These are phyloP conservation scores for Aspergillus hiratsukae DNA, from an alignment of 2,329 filamentous ascomycete genomes.

Conservation along the genomic window DNA sequence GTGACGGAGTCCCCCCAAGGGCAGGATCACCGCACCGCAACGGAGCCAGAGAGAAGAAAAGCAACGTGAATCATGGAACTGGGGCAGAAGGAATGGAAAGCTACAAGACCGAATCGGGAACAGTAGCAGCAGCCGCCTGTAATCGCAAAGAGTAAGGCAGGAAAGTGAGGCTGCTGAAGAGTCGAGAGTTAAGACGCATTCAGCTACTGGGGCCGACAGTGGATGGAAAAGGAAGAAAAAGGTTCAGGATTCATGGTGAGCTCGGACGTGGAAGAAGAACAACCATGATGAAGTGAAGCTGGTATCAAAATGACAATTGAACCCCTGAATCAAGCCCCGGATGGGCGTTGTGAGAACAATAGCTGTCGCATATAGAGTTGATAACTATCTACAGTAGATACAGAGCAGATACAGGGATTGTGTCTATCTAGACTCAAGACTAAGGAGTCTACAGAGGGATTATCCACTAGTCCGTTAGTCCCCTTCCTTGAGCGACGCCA, in stretches of 20 bases:
- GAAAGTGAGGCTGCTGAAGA: conserved; percentile 14
- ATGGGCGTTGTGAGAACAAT: neutral
- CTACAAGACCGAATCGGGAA: neutral
- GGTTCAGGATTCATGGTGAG: neutral
- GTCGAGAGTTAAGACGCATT: neutral
- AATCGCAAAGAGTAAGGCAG: neutral
- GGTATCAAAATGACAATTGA: neutral
- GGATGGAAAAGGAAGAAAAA: neutral
- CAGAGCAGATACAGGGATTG: neutral
- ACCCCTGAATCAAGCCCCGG: neutral
- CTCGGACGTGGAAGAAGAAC: neutral
- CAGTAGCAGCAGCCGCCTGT: neutral
- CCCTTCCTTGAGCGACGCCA: neutral
- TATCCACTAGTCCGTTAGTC: neutral
- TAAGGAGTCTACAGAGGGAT: neutral
- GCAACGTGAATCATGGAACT: neutral
- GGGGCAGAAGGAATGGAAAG: neutral
- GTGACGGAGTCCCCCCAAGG: neutral
- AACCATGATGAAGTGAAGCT: neutral
- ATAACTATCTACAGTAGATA: neutral
- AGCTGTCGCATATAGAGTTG: neutral
- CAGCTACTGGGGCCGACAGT: neutral
- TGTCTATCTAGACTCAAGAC: too few species aligned
- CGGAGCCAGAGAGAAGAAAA: neutral
- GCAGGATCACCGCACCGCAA: neutral